Evolutionary conservation across 2,329 filamentous ascomycete genomes (phyloP).

Genomic region (Ciborinia camelliae): DNA sequence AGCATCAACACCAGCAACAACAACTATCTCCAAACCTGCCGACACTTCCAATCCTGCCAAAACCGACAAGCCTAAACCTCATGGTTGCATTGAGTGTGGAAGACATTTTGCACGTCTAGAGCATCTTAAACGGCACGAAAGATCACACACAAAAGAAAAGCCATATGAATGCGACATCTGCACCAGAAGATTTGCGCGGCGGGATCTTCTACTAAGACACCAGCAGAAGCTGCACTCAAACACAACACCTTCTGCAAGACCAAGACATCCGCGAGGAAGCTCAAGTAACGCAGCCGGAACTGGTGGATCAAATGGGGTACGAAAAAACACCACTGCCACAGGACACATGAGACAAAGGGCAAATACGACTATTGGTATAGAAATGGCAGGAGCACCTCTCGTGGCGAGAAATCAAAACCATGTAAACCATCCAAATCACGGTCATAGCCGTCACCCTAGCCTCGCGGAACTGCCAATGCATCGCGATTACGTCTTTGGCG

Average conservation of each 20-base stretch:
- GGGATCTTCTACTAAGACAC: constrained; percentile 87
- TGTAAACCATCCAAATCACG: not conserved
- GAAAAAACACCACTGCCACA: constrained; percentile 84
- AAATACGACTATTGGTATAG: constrained; percentile 62
- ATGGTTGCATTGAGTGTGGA: constrained; percentile 87
- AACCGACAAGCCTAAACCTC: constrained; percentile 94
- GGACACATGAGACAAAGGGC: constrained; percentile 81
- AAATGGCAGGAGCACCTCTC: constrained; percentile 50
- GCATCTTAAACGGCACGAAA: constrained; percentile 94
- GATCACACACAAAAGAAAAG: constrained; percentile 97
- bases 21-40: constrained; percentile 28
- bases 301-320: constrained; percentile 66
- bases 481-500: constrained; percentile 61
- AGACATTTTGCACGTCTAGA: constrained; percentile 93
- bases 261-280: constrained; percentile 86
- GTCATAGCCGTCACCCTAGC: constrained; percentile 65
- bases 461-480: constrained; percentile 64
- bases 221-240: constrained; percentile 98
- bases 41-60: constrained; percentile 69
- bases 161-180: constrained; percentile 97
- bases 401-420: constrained; percentile 40
- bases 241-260: constrained; percentile 79
- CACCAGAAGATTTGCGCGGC: constrained; percentile 86
- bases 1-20: constrained; percentile 23
- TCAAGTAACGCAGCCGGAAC: constrained; percentile 62